Conservation (phyloP, 2,329 filamentous ascomycete genomes). For the Coniochaeta ligniaria region DNA sequence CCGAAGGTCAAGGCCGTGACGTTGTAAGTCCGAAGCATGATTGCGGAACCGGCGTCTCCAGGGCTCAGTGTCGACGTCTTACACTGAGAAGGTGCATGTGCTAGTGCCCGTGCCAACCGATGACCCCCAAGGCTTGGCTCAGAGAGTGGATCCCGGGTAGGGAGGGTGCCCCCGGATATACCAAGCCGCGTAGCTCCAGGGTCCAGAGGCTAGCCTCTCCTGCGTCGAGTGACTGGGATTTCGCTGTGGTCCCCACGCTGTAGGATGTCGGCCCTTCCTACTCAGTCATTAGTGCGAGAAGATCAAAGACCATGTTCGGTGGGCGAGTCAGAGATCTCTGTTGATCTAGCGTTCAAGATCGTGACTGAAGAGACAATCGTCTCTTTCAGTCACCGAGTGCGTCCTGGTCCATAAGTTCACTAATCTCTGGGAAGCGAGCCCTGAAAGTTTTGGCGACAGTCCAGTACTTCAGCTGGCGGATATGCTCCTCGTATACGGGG, state of each 20-base stretch:
- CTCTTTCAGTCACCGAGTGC: background rate
- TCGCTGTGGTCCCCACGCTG: background rate
- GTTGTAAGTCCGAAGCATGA: background rate
- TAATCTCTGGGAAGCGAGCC: conserved; percentile 16
- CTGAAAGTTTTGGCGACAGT: conserved; percentile 19
- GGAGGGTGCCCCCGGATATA: background rate
- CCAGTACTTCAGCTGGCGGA: conserved; percentile 21
- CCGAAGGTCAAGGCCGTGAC: background rate
- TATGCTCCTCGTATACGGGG: conserved; percentile 22
- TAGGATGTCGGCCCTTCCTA: background rate
- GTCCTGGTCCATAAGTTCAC: background rate
- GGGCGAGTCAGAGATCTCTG: background rate
- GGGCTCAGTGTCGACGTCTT: background rate
- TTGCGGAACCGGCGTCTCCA: background rate
- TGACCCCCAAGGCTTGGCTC: background rate
- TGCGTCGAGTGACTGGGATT: background rate
- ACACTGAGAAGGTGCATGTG: background rate
- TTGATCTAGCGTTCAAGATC: background rate
- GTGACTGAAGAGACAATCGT: background rate
- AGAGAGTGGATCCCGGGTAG: background rate
- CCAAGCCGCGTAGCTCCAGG: background rate
- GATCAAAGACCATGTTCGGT: background rate
- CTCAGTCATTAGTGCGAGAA: background rate
- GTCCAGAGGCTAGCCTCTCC: background rate
- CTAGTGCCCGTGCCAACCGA: background rate